Percentiles rank a stretch among this genome's conserved stretches.
Conservation (phyloP, 2,329 filamentous ascomycete genomes). For the Paecilomyces dactylethromorphus region DNA sequence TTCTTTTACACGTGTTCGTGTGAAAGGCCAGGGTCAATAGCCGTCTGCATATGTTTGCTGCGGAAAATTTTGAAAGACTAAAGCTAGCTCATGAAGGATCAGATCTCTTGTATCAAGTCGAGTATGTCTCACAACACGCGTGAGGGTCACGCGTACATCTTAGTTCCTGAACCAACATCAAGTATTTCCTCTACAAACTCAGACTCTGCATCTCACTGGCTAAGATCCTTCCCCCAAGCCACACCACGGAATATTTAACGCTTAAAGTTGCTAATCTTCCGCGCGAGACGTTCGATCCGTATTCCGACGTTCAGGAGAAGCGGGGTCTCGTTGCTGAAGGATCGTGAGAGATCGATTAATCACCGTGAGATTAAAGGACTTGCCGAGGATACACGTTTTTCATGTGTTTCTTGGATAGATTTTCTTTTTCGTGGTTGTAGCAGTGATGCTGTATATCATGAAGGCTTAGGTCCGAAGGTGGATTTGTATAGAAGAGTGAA, state of each 20-base stretch:
- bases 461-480: neutral
- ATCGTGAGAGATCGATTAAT: neutral
- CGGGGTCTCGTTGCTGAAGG: neutral
- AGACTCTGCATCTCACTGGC: neutral
- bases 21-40: neutral
- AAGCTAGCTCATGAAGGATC: neutral
- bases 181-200: neutral
- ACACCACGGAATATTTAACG: neutral
- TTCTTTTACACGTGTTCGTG: too few species aligned
- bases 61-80: neutral
- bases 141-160: neutral
- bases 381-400: neutral
- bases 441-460: neutral
- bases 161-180: neutral
- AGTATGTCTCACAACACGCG: neutral
- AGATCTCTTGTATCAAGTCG: neutral
- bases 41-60: neutral
- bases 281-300: neutral
- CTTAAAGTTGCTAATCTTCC: neutral
- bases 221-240: neutral
- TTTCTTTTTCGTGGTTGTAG: neutral
- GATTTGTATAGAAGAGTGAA: neutral
- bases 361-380: neutral
- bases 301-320: neutral
- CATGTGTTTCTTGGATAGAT: neutral